A percentile compares a stretch with the other conserved stretches of the same genome.
These are phyloP conservation scores for Dictyostelium purpureum DNA, from an alignment of 78 protist species.

Conservation along the genomic window DNA sequence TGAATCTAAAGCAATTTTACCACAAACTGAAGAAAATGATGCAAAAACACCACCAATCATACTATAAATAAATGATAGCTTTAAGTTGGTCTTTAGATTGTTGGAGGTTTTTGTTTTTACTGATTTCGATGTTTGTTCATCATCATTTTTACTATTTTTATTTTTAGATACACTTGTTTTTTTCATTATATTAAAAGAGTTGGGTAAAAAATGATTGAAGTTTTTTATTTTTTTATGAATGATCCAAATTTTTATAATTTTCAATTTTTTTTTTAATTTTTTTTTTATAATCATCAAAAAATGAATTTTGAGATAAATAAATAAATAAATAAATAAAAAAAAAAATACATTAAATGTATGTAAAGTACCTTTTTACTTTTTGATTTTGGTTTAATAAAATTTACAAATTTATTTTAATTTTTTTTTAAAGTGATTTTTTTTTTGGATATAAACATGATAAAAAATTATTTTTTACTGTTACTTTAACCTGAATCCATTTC, in stretches of 20 bases:
- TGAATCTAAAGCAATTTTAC: slow-evolving; percentile 49
- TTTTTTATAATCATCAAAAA: no score
- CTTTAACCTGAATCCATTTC: slow-evolving; percentile 6
- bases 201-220: no score
- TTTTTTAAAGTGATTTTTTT: background rate
- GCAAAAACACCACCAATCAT: slow-evolving; percentile 74
- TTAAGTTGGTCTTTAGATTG: background rate
- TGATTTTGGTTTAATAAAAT: background rate
- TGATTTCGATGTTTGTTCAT: background rate
- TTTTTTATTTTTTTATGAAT: no score
- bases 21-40: slow-evolving; percentile 48
- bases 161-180: background rate
- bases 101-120: no score
- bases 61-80: slow-evolving; percentile 32
- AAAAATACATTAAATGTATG: background rate
- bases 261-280: no score
- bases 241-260: no score
- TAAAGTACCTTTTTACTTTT: no score
- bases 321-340: background rate
- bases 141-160: background rate
- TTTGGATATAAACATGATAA: no score
- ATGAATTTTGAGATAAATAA: background rate
- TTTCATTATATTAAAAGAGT: no score
- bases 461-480: background rate
- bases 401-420: background rate